Conservation (phyloP, 306 rosid genomes). For the Lotus japonicus region DNA sequence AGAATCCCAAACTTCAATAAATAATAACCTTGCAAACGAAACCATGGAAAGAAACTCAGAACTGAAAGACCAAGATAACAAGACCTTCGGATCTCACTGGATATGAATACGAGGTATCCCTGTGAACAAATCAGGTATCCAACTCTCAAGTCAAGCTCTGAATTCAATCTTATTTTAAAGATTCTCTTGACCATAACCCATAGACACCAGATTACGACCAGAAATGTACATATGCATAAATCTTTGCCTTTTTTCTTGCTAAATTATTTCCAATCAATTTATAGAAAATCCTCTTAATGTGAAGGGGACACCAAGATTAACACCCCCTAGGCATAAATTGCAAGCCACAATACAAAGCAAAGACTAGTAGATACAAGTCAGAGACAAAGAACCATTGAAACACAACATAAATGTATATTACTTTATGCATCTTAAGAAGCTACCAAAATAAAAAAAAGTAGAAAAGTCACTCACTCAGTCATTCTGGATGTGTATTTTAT, state of each 20-base stretch:
- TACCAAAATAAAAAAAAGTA: neutral
- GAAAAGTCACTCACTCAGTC: neutral
- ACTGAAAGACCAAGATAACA: neutral
- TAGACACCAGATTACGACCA: neutral
- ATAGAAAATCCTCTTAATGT: neutral
- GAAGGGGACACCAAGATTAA: neutral
- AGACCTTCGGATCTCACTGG: neutral
- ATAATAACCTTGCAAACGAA: neutral
- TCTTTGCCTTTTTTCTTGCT: neutral
- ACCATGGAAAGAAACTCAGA: neutral
- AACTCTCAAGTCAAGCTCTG: neutral
- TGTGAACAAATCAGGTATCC: neutral
- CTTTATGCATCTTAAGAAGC: neutral
- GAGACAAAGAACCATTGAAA: neutral
- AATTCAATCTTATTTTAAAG: neutral
- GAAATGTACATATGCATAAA: neutral
- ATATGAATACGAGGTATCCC: neutral
- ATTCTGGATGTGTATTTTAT: neutral
- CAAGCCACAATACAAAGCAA: neutral
- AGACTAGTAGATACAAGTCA: constrained; percentile 1
- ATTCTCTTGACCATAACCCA: neutral
- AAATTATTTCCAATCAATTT: neutral
- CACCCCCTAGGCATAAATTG: neutral
- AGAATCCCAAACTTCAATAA: neutral
- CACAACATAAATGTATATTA: neutral